Evolutionary conservation across 768 basidiomycete species (phyloP).

Genomic region (Sporobolomyces roseus): DNA sequence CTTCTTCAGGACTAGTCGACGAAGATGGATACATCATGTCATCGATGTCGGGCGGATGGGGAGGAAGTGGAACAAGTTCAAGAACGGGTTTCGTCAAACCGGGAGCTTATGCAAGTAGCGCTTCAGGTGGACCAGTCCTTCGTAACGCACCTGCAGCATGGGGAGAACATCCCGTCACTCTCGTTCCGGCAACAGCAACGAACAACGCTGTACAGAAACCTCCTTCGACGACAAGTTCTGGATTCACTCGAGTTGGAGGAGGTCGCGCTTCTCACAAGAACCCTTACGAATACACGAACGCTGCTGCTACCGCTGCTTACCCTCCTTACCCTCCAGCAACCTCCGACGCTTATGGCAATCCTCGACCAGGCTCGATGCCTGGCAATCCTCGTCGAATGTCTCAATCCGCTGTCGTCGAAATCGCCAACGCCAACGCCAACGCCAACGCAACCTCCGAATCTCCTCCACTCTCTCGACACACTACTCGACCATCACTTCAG

Average conservation of each 20-base stretch:
- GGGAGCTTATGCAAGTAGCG: constrained; percentile 29
- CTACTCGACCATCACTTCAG: constrained; percentile 20
- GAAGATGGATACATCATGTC: constrained; percentile 80
- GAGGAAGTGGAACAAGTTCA: constrained; percentile 7
- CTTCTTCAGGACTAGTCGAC: constrained; percentile 50
- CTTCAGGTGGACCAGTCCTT: constrained; percentile 15
- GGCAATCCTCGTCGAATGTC: constrained; percentile 20
- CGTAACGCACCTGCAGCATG: constrained; percentile 31
- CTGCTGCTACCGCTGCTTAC: constrained; percentile 14
- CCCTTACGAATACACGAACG: constrained; percentile 34
- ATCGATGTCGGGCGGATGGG: constrained; percentile 57
- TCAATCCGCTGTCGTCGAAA: constrained; percentile 17
- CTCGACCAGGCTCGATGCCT: not conserved
- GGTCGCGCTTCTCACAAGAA: constrained; percentile 29
- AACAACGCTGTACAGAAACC: not conserved
- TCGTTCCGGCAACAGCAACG: constrained; percentile 13
- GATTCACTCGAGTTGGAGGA: constrained; percentile 37
- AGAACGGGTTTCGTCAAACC: constrained; percentile 33
- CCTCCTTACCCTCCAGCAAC: constrained; percentile 35
- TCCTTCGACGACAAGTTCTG: constrained; percentile 11
- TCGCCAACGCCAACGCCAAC: not conserved
- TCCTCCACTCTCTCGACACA: constrained; percentile 1
- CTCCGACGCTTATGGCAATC: constrained; percentile 26
- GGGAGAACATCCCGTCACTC: constrained; percentile 23
- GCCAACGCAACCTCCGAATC: not conserved